phyloP scores from a whole-genome alignment of 2,329 filamentous ascomycete species.

The Chalaropsis ovoidea region DNA sequence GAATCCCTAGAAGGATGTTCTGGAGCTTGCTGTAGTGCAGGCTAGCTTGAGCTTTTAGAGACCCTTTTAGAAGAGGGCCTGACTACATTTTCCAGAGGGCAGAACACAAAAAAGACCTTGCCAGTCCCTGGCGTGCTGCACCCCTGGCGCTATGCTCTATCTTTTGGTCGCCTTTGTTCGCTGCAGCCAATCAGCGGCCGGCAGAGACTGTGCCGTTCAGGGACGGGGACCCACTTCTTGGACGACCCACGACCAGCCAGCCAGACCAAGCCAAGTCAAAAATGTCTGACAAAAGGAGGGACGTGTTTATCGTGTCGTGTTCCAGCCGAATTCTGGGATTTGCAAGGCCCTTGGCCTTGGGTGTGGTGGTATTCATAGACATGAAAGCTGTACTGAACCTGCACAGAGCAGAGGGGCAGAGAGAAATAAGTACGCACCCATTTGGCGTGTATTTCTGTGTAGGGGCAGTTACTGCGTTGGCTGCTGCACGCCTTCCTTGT shows the following conservation, averaged over 20 bases:
- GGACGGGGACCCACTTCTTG: neutral
- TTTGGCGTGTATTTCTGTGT: no score
- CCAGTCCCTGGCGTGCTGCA: no score
- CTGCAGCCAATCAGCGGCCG: neutral
- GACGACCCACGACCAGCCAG: neutral
- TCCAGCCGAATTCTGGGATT: neutral
- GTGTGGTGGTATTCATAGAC: neutral
- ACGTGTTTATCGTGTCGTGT: neutral
- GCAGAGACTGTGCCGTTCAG: constrained; percentile 3
- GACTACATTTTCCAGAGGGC: no score
- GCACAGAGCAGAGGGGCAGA: no score
- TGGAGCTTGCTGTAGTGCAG: neutral
- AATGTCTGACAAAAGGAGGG: neutral
- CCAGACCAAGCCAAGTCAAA: neutral
- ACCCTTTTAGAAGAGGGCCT: no score
- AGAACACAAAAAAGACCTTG: no score
- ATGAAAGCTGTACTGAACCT: neutral
- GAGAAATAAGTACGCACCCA: no score
- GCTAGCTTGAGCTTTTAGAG: no score
- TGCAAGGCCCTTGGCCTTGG: neutral
- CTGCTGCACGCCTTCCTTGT: neutral
- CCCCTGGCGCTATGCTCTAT: neutral
- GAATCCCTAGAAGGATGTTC: neutral
- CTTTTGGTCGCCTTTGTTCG: neutral
- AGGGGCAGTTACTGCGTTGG: neutral